Percentiles rank a stretch among this genome's conserved stretches.
phyloP scores from a whole-genome alignment of 352 stramenopile species.

The Phytophthora megakarya region DNA sequence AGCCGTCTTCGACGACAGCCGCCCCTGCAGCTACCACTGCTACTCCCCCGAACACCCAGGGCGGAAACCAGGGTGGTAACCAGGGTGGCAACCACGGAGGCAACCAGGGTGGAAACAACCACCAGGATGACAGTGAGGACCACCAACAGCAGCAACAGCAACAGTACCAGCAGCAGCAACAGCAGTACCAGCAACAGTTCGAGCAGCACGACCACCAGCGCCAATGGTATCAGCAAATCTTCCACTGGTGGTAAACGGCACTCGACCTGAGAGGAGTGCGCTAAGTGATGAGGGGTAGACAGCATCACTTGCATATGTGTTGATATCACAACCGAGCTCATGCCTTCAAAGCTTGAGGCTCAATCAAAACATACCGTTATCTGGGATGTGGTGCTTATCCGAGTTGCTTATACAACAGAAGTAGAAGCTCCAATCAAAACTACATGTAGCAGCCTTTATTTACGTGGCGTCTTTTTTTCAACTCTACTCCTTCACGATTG shows the following conservation, averaged over 20 bases:
- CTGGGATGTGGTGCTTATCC: background rate
- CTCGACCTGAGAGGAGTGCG: background rate
- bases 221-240: slow-evolving; percentile 15
- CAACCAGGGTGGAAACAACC: background rate
- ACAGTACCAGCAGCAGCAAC: background rate
- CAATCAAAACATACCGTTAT: slow-evolving; percentile 25
- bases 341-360: slow-evolving; percentile 2
- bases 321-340: slow-evolving; percentile 12
- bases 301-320: slow-evolving; percentile 18
- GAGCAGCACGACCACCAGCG: background rate
- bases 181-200: slow-evolving; percentile 11
- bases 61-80: background rate
- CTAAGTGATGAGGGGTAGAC: slow-evolving; percentile 7
- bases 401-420: no score
- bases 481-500: slow-evolving; percentile 34
- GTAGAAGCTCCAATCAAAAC: no score
- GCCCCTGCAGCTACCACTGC: background rate
- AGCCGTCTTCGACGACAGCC: background rate
- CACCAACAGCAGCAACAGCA: slow-evolving; percentile 1
- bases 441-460: no score
- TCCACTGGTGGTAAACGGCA: slow-evolving; percentile 25
- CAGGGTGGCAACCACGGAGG: background rate
- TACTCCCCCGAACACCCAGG: background rate
- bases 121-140: background rate
- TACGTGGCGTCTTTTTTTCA: no score